phyloP scores from a whole-genome alignment of 176 grass and related monocot species.

The Carex scoparia region DNA sequence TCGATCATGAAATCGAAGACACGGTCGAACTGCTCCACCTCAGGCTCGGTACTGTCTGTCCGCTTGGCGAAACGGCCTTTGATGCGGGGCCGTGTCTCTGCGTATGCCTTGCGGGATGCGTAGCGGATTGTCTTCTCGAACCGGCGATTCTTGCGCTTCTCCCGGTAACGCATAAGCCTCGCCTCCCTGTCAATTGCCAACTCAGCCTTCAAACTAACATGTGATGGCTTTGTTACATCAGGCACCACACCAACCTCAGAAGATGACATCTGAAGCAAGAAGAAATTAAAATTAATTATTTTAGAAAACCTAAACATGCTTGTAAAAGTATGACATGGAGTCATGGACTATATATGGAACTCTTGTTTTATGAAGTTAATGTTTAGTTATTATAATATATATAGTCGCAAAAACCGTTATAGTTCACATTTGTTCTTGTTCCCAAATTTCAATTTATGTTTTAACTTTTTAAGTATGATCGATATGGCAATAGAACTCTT shows the following conservation, averaged over 20 bases:
- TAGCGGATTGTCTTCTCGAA: conserved; percentile 98
- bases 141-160: conserved; percentile 84
- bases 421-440: neutral
- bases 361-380: no score
- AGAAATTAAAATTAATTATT: neutral
- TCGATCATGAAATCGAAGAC: conserved; percentile 57
- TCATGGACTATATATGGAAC: no score
- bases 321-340: neutral
- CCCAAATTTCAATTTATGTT: neutral
- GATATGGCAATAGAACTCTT: neutral
- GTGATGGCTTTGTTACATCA: conserved; percentile 31
- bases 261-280: conserved; percentile 55
- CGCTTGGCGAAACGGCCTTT: conserved; percentile 95
- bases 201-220: conserved; percentile 16
- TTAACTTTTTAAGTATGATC: no score
- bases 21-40: conserved; percentile 25
- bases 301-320: neutral
- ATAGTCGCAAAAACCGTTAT: neutral
- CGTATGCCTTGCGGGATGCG: conserved; percentile 89
- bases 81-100: conserved; percentile 72
- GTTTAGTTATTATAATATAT: neutral
- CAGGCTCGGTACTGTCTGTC: conserved; percentile 24
- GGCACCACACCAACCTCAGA: conserved; percentile 81
- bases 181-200: conserved; percentile 48
- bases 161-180: conserved; percentile 80